Evolutionary conservation across 495 filamentous ascomycete genomes (phyloP), one percentile per base, ranked within the genome.

Genomic region (Penicillium paxilli): DNA sequence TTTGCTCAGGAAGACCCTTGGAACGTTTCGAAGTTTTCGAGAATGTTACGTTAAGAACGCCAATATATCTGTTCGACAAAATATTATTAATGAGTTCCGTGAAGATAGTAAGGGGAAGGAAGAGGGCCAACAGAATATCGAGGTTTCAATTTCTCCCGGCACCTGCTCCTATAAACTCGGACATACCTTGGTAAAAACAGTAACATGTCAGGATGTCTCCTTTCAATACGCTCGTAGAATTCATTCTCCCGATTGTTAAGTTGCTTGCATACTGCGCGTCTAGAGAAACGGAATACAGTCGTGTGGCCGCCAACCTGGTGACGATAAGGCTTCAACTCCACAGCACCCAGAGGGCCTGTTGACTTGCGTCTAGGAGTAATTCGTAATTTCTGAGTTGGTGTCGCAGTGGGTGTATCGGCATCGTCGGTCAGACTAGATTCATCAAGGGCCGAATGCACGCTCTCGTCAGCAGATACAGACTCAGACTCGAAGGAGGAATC

Each of bases 261-360:
- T 74, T 96, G 91, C 69, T 98, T 98, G 79, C 95, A 98, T 16
- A 98, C 93, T 49, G 94, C 94, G 56, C 91, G 85, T 41, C 88
- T 83, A 19, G 94, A 98, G 60, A 98, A 98, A 23, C 94, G 87
- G 76, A 96, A 98, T 20, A 98, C 83, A 0, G 92, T 97, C 1
- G 90, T 96, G 71, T 98, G 94, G 1, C 94, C 94, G 17, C 94
- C 94, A 49, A 98, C 94, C 67, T 98, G 94, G 69, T 98, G 94
- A 40, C 90, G 89, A 68, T 96, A 98, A 5, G 94, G 94, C 57
- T 97, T 96, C 56, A 98, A 76, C 68, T 97, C 93, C 58, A 98
- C 95, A 11, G 93, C 93, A 16, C 93, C 90, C 20, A 95, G 70
- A 14, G 92, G 92, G 51, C 80, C 84, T 11, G 65, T 53, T 19